These are phyloP conservation scores for Boletus reticuloceps DNA, from an alignment of 768 basidiomycete species.

Conservation along the genomic window DNA sequence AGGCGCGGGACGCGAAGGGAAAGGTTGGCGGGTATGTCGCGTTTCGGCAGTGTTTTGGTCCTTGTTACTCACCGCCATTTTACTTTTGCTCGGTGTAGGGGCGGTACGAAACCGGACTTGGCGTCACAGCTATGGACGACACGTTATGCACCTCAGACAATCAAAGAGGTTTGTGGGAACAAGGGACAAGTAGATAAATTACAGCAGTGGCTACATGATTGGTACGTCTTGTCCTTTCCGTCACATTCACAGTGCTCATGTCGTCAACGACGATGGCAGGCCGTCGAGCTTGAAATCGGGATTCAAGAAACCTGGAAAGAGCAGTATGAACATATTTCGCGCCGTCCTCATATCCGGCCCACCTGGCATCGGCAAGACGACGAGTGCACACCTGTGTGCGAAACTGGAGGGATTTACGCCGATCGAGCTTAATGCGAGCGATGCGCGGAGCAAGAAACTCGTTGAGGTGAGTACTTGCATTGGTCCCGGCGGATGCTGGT, in stretches of 20 bases:
- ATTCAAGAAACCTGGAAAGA: slow-evolving; percentile 95
- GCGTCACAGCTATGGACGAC: slow-evolving; percentile 88
- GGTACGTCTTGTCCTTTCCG: slow-evolving; percentile 48
- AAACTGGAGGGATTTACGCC: slow-evolving; percentile 88
- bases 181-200: slow-evolving; percentile 90
- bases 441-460: slow-evolving; percentile 92
- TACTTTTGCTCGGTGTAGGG: neutral
- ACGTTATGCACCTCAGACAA: slow-evolving; percentile 83
- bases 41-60: too few species aligned
- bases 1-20: slow-evolving; percentile 4
- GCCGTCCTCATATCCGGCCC: slow-evolving; percentile 90
- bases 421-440: slow-evolving; percentile 96
- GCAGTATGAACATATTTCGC: slow-evolving; percentile 80
- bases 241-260: neutral
- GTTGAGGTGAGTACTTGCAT: slow-evolving; percentile 63
- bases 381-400: slow-evolving; percentile 90
- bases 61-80: too few species aligned
- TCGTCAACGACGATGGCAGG: slow-evolving; percentile 43
- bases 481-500: neutral
- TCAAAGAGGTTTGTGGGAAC: slow-evolving; percentile 95
- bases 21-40: slow-evolving; percentile 18
- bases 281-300: slow-evolving; percentile 62
- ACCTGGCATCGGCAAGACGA: slow-evolving; percentile 98
- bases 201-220: slow-evolving; percentile 81
- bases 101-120: slow-evolving; percentile 39